Evolutionary conservation across 176 grass and related monocot genomes (phyloP), one percentile per base, ranked within the genome.

Genomic region (Oryza punctata): DNA sequence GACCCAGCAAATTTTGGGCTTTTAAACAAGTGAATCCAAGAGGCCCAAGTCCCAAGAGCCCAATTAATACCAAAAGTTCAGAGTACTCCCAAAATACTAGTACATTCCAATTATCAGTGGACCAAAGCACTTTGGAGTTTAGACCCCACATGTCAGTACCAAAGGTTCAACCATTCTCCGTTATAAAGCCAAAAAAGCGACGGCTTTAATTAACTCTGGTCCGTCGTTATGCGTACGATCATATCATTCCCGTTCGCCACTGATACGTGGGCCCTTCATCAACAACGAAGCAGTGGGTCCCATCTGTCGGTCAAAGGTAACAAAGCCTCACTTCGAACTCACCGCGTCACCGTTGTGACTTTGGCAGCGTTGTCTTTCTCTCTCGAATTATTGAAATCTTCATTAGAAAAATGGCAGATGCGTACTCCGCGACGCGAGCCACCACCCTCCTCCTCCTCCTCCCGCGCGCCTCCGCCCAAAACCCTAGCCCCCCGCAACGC

Each of bases 401-500:
- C 1, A 35, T 35, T 26, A 26, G 54, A 35, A 50, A 50, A 54
- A 68, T 37, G 67, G 12, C 57, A 69, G 29, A 45, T 11, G 1
- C 16, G 8, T 66, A 15, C 3, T 15, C 69, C n/a, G n/a, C n/a
- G n/a, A n/a, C n/a, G n/a, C n/a, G n/a, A n/a, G n/a, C n/a, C n/a
- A n/a, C n/a, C n/a, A n/a, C n/a, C n/a, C n/a, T n/a, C n/a, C n/a
- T n/a, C 32, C 30, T 72, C 71, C 71, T 65, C 78, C 45, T 3
- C 45, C 60, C 24, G 65, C 67, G 18, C 10, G 1, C 74, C 43
- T 46, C 33, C 44, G 12, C 14, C 54, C 71, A 85, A 77, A 84
- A 90, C 88, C 88, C 88, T 90, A 90, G 73, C 73, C 68, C 68
- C 79, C 60, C 27, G 1, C 52, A n/a, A 41, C 52, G 68, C 15